Evolutionary conservation across 2,329 filamentous ascomycete species (phyloP).

Genomic region (Fonsecaea pedrosoi): DNA sequence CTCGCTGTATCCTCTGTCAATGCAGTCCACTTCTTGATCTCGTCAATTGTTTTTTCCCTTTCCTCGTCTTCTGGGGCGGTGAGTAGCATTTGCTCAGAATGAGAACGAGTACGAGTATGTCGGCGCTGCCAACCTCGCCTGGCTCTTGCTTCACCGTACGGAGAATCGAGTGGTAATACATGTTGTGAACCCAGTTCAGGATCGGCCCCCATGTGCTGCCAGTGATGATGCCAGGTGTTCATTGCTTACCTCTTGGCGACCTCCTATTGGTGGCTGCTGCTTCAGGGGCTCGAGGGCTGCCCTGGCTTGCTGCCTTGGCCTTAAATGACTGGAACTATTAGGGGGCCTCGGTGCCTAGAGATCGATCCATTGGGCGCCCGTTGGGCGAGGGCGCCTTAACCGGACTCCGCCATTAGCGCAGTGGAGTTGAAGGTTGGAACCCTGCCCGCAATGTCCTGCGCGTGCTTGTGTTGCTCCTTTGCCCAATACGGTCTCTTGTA

Average conservation of each 20-base stretch:
- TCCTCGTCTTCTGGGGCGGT: background rate
- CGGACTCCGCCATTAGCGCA: conserved; percentile 35
- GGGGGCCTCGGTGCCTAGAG: background rate
- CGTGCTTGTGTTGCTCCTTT: conserved; percentile 11
- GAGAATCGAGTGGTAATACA: background rate
- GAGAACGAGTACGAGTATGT: background rate
- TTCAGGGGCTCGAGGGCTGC: conserved; percentile 15
- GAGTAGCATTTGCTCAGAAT: background rate
- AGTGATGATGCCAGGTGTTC: conserved; percentile 25
- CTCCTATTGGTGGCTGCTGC: conserved; percentile 9
- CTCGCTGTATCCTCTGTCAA: background rate
- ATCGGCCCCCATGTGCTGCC: conserved; percentile 10
- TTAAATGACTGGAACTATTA: background rate
- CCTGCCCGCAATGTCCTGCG: background rate
- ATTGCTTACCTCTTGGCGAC: conserved; percentile 17
- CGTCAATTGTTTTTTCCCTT: background rate
- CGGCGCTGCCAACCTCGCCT: background rate
- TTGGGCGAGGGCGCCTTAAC: conserved; percentile 16
- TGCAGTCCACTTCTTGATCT: background rate
- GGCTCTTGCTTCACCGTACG: background rate
- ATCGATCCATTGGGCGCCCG: conserved; percentile 14
- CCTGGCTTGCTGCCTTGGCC: conserved; percentile 12
- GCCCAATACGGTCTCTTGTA: conserved; percentile 22
- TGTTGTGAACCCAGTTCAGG: background rate
- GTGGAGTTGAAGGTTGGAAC: conserved; percentile 3